A percentile compares a stretch with the other conserved stretches of the same genome.
Conservation (phyloP, 306 rosid genomes). For the Fragaria vesca region DNA sequence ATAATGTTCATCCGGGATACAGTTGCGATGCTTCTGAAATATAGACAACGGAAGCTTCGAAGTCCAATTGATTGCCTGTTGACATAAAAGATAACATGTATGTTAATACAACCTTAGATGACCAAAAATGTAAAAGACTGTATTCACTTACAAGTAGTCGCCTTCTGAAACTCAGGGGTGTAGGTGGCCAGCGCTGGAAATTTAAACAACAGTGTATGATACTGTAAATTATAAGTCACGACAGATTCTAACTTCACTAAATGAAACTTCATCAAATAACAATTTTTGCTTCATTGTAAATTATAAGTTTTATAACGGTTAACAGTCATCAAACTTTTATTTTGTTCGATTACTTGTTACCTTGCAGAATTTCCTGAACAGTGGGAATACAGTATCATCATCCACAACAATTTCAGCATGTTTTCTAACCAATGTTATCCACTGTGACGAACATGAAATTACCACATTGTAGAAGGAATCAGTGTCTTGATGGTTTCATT, state of each 20-base stretch:
- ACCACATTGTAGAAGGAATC: not conserved
- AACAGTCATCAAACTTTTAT: not conserved
- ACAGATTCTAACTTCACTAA: not conserved
- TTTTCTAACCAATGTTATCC: conserved; percentile 34
- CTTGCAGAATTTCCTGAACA: conserved; percentile 33
- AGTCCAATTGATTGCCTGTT: not conserved
- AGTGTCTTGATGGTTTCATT: not conserved
- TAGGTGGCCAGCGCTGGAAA: conserved; percentile 31
- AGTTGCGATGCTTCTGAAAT: not conserved
- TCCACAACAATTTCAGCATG: conserved; percentile 34
- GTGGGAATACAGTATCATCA: conserved; percentile 22
- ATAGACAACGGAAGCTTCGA: not conserved
- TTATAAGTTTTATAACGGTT: too few species aligned
- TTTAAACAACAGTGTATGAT: not conserved
- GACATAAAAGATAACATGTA: not conserved
- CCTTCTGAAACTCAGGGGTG: not conserved
- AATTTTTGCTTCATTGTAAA: not conserved
- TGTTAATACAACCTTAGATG: not conserved
- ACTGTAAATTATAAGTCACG: too few species aligned
- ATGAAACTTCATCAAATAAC: not conserved
- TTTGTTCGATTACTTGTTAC: conserved; percentile 12
- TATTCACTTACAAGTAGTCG: conserved; percentile 21
- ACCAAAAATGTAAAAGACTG: not conserved
- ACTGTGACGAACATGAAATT: conserved; percentile 20
- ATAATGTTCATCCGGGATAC: conserved; percentile 18